These are phyloP conservation scores for Maudiozyma serrabonitensis DNA, from an alignment of 805 yeast species.

Conservation along the genomic window DNA sequence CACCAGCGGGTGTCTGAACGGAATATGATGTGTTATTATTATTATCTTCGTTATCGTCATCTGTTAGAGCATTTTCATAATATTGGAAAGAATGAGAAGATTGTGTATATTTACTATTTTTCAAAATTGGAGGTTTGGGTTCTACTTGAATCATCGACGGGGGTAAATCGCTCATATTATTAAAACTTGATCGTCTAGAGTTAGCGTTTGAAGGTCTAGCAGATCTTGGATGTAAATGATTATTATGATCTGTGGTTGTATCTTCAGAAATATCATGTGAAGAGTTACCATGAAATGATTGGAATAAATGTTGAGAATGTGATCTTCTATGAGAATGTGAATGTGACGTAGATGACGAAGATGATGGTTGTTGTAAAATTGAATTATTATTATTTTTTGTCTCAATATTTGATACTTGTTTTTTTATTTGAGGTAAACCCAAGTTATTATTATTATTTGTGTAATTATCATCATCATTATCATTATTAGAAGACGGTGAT, in stretches of 20 bases:
- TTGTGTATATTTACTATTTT: conserved; percentile 27
- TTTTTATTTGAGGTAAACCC: background rate
- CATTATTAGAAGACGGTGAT: conserved; percentile 17
- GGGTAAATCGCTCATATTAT: conserved; percentile 37
- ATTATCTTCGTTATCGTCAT: conserved; percentile 22
- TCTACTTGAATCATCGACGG: conserved; percentile 61
- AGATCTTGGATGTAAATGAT: background rate
- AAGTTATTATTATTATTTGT: background rate
- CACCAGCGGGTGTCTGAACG: background rate
- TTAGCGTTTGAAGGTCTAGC: background rate
- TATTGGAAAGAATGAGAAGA: conserved; percentile 16
- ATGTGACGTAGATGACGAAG: background rate
- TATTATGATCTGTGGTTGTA: background rate
- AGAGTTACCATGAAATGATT: background rate
- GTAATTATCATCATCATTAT: background rate
- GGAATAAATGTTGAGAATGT: conserved; percentile 3
- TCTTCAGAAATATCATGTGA: background rate
- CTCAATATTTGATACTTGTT: conserved; percentile 2
- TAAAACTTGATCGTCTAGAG: conserved; percentile 25
- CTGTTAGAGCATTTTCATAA: conserved; percentile 25
- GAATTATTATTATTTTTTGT: background rate
- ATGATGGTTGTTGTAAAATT: background rate
- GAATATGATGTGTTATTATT: conserved; percentile 1
- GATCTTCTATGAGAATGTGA: conserved; percentile 4
- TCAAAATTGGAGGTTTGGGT: conserved; percentile 66